Conservation (phyloP, 2,329 filamentous ascomycete genomes). For the Pseudogymnoascus sp. region DNA sequence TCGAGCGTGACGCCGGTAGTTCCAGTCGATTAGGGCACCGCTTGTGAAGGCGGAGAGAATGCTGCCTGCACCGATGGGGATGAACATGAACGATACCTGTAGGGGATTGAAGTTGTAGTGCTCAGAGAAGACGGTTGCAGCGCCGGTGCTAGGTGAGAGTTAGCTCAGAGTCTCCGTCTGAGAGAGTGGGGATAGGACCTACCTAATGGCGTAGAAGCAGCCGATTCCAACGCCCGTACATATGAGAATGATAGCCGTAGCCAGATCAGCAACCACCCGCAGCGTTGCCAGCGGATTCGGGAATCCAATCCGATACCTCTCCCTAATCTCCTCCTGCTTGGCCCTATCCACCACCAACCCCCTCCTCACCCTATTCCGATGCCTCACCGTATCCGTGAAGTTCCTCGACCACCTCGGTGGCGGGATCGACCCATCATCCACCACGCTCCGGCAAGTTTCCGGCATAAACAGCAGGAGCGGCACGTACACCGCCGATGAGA, state of each 20-base stretch:
- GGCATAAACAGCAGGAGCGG: constrained; percentile 35
- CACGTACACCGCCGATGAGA: constrained; percentile 16
- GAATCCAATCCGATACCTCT: constrained; percentile 19
- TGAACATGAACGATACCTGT: constrained; percentile 45
- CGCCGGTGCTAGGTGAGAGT: constrained; percentile 28
- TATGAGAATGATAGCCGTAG: constrained; percentile 37
- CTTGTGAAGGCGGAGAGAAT: constrained; percentile 35
- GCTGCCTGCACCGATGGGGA: constrained; percentile 41
- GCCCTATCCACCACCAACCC: constrained; percentile 14
- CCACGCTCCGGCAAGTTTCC: constrained; percentile 41
- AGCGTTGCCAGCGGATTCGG: constrained; percentile 36
- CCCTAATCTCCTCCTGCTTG: constrained; percentile 24
- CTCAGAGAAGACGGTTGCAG: constrained; percentile 30
- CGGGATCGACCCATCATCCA: constrained; percentile 49
- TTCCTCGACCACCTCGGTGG: constrained; percentile 48
- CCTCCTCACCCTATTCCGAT: constrained; percentile 13
- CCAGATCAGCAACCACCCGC: constrained; percentile 34
- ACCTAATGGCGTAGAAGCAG: constrained; percentile 37
- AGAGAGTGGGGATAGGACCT: not conserved
- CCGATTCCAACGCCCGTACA: constrained; percentile 37
- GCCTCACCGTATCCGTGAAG: constrained; percentile 34
- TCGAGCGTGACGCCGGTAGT: constrained; percentile 55
- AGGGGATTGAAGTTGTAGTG: constrained; percentile 54
- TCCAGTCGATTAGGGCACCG: constrained; percentile 55
- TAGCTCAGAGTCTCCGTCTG: constrained; percentile 16